phyloP scores from a whole-genome alignment of 2,329 filamentous ascomycete genomes.

The Myotisia sp. region DNA sequence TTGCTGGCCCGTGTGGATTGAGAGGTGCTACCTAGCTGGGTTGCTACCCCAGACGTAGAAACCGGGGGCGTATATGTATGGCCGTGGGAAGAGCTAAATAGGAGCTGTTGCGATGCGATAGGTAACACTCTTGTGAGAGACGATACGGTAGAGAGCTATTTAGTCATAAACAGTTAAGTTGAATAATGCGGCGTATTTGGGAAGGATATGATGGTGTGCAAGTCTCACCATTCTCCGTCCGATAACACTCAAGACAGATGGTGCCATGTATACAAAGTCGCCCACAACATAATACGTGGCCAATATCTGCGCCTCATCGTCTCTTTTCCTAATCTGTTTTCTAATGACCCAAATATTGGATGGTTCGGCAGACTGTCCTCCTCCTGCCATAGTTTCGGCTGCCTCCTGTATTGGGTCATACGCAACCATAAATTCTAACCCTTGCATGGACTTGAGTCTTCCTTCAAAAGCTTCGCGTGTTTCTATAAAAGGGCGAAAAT shows the following conservation, averaged over 20 bases:
- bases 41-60: conserved; percentile 26
- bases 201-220: conserved; percentile 7
- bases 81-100: conserved; percentile 45
- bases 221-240: conserved; percentile 38
- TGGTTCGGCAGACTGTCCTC: conserved; percentile 27
- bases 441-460: conserved; percentile 39
- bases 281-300: conserved; percentile 49
- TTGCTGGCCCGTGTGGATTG: conserved; percentile 33
- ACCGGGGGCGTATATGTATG: conserved; percentile 44
- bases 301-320: conserved; percentile 39
- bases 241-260: conserved; percentile 45
- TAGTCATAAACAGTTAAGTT: no score
- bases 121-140: conserved; percentile 43
- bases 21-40: conserved; percentile 19
- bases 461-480: conserved; percentile 45
- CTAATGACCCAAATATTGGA: conserved; percentile 46
- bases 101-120: conserved; percentile 38
- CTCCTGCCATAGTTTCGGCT: conserved; percentile 18
- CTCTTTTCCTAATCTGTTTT: conserved; percentile 41
- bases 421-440: conserved; percentile 46
- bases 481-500: conserved; percentile 36
- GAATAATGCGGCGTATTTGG: no score
- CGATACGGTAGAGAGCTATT: conserved; percentile 41
- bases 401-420: conserved; percentile 41
- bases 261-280: conserved; percentile 47